Conservation (phyloP, 306 rosid species). For the Pachyrhizus erosus region DNA sequence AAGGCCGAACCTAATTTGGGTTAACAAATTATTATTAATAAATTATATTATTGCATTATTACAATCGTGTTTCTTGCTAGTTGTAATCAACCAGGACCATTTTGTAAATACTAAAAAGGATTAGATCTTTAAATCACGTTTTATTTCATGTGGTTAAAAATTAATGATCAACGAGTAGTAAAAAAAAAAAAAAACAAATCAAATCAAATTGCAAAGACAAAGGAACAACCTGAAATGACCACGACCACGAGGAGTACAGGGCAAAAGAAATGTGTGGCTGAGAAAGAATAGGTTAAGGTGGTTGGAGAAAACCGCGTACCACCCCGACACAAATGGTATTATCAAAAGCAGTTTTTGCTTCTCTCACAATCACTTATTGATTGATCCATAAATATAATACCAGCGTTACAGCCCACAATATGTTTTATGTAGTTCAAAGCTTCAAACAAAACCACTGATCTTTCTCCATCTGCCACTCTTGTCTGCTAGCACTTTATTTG, state of each 20-base stretch:
- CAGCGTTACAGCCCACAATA: conserved; percentile 71
- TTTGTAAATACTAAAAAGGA: neutral
- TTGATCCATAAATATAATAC: neutral
- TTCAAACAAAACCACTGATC: conserved; percentile 47
- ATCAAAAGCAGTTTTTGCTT: conserved; percentile 37
- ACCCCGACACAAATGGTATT: conserved; percentile 59
- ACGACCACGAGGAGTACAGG: conserved; percentile 59
- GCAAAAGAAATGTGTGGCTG: conserved; percentile 26
- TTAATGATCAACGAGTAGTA: neutral
- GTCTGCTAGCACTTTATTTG: conserved; percentile 56
- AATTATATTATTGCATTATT: neutral
- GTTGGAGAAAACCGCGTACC: conserved; percentile 61
- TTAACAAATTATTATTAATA: neutral
- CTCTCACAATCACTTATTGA: neutral
- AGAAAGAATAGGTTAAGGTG: conserved; percentile 1
- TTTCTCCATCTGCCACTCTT: conserved; percentile 34
- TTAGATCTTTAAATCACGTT: neutral
- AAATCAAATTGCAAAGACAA: conserved; percentile 12
- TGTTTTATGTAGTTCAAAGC: neutral
- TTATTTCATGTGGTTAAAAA: neutral
- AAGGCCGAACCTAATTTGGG: neutral
- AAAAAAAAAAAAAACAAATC: too few relatives aligned
- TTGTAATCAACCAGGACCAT: neutral
- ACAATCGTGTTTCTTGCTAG: neutral
- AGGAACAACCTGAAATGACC: conserved; percentile 3